Evolutionary conservation across 192 early-diverging fungal genomes (phyloP).

Genomic region (Backusella parvicylindrica): DNA sequence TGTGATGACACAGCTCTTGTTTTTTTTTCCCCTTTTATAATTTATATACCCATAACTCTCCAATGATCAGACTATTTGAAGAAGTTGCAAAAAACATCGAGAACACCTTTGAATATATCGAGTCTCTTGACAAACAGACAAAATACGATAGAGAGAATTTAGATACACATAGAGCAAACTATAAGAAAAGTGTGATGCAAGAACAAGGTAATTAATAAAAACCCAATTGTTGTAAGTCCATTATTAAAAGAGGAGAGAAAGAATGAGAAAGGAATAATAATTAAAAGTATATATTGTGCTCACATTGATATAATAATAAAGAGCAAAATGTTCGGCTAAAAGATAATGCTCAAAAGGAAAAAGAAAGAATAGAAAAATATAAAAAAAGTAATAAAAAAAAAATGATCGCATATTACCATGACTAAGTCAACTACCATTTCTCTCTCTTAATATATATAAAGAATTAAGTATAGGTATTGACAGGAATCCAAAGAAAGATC

Average conservation of each 20-base stretch:
- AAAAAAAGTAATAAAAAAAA: neutral
- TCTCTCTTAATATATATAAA: neutral
- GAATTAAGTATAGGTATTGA: neutral
- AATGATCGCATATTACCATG: too few species aligned
- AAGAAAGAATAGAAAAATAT: neutral
- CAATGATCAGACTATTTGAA: neutral
- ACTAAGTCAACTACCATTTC: neutral
- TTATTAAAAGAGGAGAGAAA: neutral
- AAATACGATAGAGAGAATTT: neutral
- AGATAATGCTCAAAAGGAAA: neutral
- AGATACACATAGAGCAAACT: neutral
- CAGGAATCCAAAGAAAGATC: neutral
- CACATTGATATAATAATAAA: neutral
- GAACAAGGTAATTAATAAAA: neutral
- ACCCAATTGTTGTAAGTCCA: neutral
- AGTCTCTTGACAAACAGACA: neutral
- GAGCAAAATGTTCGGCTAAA: neutral
- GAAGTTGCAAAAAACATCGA: neutral
- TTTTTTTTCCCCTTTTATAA: neutral
- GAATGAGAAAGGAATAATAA: neutral
- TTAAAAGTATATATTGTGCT: neutral
- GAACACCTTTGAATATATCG: neutral
- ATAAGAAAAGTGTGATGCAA: neutral
- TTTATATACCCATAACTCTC: neutral
- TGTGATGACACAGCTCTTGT: neutral